Evolutionary conservation across 1,284 basidiomycete species (phyloP), one percentile per base, ranked within the genome.

Genomic region (Moesziomyces sp.): DNA sequence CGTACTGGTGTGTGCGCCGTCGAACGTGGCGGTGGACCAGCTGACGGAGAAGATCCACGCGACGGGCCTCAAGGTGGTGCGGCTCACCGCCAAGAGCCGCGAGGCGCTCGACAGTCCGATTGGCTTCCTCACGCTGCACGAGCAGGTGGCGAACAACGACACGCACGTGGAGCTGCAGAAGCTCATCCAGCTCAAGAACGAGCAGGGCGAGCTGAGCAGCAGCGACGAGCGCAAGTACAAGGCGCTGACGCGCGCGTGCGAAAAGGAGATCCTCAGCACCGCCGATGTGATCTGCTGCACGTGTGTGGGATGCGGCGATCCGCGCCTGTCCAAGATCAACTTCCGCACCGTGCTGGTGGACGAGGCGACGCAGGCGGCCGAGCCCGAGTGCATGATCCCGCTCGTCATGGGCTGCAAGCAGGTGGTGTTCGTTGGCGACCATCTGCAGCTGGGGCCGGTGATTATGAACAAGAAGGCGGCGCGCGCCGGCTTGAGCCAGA

Each of bases 391-490:
- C 86, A 97, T 99, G 94, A 99, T 99, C 78, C 97, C 97, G 14
- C 89, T 99, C 42, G 92, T 99, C 16, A 90, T 98, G 81, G 97
- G 97, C 28, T 98, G 95, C 85, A 99, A 98, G 86, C 97, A 99
- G 83, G 94, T 95, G 56, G 79, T 99, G 28, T 90, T 99, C 52
- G 97, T 99, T 52, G 97, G 97, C 53, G 95, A 98, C 86, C 95
- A 98, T 85, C 76, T 92, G 86, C 97, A 99, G 88, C 90, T 99
- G 50, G 97, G 97, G 1, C 97, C 97, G 10, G 97, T 98, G 77
- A 98, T 99, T 84, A 99, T 99, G 97, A 99, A 98, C 89, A 99
- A 98, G 89, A 98, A 99, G 85, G 97, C 96, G 1, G 97, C 97
- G 0, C 91, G 94, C 16, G 97, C 97, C 0, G 97, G 97, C 30